Conservation (phyloP, 306 rosid species). For the Vicia sativa region DNA sequence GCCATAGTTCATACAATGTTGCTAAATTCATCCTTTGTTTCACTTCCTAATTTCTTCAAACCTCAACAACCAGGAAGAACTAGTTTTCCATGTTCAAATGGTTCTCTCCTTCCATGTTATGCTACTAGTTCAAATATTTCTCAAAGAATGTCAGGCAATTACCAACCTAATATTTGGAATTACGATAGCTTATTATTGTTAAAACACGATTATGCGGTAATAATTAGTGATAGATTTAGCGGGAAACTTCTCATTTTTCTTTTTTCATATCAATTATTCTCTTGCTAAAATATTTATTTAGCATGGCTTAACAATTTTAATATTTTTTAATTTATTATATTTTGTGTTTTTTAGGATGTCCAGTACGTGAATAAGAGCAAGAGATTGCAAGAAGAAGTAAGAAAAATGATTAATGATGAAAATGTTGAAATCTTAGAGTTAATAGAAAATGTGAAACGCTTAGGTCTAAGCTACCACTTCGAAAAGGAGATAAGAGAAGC, state of each 20-base stretch:
- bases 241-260: no score
- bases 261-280: no score
- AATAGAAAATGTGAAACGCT: conserved; percentile 42
- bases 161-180: conserved; percentile 53
- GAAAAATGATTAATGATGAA: conserved; percentile 44
- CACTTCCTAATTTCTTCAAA: neutral
- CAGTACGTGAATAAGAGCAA: neutral
- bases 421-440: conserved; percentile 37
- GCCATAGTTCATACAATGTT: neutral
- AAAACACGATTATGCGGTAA: conserved; percentile 42
- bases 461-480: conserved; percentile 46
- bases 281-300: no score
- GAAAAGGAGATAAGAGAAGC: conserved; percentile 43
- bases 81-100: neutral
- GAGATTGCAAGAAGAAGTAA: conserved; percentile 43
- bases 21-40: neutral
- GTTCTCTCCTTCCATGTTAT: conserved; percentile 14
- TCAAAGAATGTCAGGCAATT: conserved; percentile 48
- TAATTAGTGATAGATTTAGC: neutral
- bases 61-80: neutral
- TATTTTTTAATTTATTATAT: neutral
- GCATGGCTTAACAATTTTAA: no score
- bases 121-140: conserved; percentile 17
- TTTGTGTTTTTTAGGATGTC: conserved; percentile 32
- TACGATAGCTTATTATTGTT: conserved; percentile 55